These are phyloP conservation scores for Ustilago crameri DNA, from an alignment of 1,284 basidiomycete species.

Conservation along the genomic window DNA sequence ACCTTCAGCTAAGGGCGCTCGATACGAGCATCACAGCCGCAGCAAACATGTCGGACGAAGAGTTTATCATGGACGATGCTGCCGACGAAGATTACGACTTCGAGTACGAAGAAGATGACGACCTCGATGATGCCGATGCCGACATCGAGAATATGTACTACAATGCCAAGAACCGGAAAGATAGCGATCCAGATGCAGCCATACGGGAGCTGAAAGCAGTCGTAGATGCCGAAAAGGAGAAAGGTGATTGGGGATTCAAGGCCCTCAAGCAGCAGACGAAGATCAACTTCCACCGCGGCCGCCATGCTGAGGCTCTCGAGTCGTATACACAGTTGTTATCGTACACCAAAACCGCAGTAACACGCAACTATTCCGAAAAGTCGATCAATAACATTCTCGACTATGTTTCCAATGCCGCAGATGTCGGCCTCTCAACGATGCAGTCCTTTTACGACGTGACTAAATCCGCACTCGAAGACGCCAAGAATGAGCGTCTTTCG, in stretches of 20 bases:
- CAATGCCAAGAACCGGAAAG: constrained; percentile 93
- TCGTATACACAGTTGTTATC: constrained; percentile 86
- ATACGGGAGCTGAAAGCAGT: constrained; percentile 86
- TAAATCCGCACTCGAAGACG: constrained; percentile 85
- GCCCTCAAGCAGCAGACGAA: constrained; percentile 98
- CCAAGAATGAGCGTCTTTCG: constrained; percentile 95
- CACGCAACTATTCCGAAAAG: constrained; percentile 76
- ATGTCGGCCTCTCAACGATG: constrained; percentile 84
- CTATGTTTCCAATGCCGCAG: constrained; percentile 81
- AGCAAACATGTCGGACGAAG: constrained; percentile 46
- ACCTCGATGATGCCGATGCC: constrained; percentile 76
- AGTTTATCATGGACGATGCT: constrained; percentile 67
- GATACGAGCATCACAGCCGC: not conserved
- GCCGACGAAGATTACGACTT: constrained; percentile 85
- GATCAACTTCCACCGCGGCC: constrained; percentile 81
- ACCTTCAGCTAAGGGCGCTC: not conserved
- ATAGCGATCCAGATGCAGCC: constrained; percentile 88
- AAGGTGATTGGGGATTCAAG: constrained; percentile 96
- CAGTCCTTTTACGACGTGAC: constrained; percentile 96
- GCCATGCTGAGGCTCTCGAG: constrained; percentile 84
- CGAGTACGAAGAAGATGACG: constrained; percentile 81
- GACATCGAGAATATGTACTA: constrained; percentile 99
- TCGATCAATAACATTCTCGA: constrained; percentile 98
- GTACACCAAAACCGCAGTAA: constrained; percentile 75
- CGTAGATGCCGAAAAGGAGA: constrained; percentile 86